Conservation (phyloP, 2,329 filamentous ascomycete species). For the Exophiala mesophila region DNA sequence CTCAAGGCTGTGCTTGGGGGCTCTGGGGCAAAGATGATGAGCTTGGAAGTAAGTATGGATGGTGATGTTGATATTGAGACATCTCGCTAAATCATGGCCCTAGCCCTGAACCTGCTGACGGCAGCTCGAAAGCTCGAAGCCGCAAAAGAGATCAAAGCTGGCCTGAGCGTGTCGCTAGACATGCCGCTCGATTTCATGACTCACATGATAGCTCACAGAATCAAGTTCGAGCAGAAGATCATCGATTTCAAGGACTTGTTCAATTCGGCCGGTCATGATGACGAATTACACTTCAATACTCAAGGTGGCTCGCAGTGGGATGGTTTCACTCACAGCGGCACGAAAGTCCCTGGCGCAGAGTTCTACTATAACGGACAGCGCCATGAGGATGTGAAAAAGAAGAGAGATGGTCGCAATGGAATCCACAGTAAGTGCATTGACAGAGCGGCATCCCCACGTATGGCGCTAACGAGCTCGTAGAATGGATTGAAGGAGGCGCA, state of each 20-base stretch:
- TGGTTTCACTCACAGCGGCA: conserved; percentile 31
- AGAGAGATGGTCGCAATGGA: too few relatives aligned
- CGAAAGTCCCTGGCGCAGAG: not conserved
- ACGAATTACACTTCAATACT: conserved; percentile 6
- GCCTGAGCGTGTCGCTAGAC: conserved; percentile 52
- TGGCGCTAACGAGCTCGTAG: too few relatives aligned
- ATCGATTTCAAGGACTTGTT: conserved; percentile 3
- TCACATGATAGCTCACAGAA: not conserved
- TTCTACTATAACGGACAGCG: conserved; percentile 12
- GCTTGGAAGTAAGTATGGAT: conserved; percentile 50
- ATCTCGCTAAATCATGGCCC: too few relatives aligned
- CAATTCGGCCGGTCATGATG: conserved; percentile 20
- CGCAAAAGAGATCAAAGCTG: conserved; percentile 51
- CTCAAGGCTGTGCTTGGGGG: conserved; percentile 48
- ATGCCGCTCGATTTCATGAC: conserved; percentile 38
- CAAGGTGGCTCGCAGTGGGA: conserved; percentile 31
- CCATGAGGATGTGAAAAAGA: too few relatives aligned
- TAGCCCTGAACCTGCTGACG: conserved; percentile 57
- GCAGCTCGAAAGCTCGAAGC: conserved; percentile 49
- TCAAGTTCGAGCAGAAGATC: not conserved
- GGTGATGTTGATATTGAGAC: too few relatives aligned
- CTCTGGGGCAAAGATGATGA: conserved; percentile 49
- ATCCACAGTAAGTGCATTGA: conserved; percentile 20
- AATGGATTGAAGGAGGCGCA: conserved; percentile 35
- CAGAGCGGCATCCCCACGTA: too few relatives aligned